Evolutionary conservation across 805 yeast genomes (phyloP).

Genomic region (Gaillardinia entomophila): DNA sequence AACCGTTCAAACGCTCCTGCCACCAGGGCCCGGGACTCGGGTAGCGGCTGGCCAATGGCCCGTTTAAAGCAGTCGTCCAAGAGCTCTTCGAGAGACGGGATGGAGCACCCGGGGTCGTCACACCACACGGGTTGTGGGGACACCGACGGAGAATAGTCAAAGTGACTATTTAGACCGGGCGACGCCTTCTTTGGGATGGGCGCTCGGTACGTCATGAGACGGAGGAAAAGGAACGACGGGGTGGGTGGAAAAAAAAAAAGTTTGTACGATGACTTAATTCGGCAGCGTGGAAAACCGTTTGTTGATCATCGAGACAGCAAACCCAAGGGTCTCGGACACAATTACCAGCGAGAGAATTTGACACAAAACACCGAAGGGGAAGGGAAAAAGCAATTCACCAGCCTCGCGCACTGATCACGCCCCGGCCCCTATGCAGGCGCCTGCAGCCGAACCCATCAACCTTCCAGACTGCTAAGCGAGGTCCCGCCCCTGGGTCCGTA

Average conservation of each 20-base stretch:
- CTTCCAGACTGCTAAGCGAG: no score
- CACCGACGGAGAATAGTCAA: not conserved
- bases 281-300: no score
- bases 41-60: constrained; percentile 13
- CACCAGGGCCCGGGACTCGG: constrained; percentile 8
- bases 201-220: constrained; percentile 1
- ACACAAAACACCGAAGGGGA: not conserved
- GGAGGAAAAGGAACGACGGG: constrained; percentile 1
- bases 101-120: not conserved
- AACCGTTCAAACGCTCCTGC: constrained; percentile 26
- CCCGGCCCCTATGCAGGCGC: no score
- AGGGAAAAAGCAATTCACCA: not conserved
- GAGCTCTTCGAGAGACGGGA: constrained; percentile 20
- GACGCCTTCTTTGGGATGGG: constrained; percentile 6
- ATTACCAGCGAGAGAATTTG: not conserved
- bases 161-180: constrained; percentile 4
- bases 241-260: not conserved
- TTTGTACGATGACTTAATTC: not conserved
- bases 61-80: constrained; percentile 26
- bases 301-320: not conserved
- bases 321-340: not conserved
- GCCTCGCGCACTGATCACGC: not conserved
- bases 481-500: no score
- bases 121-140: not conserved
- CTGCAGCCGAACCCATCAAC: no score